Conservation (phyloP, 441 rosid species). For the Jatropha podagrica region DNA sequence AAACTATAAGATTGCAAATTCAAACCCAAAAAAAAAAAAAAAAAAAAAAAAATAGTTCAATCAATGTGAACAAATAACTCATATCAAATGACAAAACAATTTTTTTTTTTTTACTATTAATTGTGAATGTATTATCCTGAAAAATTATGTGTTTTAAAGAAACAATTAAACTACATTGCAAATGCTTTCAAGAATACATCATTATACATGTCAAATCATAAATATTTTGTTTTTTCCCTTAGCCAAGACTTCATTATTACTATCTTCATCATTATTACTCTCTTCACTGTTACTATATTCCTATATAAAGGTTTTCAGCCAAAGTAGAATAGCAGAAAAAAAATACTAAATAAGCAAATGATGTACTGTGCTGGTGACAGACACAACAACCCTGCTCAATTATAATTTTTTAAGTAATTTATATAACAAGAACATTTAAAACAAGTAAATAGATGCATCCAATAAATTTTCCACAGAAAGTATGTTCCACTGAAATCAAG, state of each 20-base stretch:
- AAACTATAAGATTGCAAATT: too few relatives aligned
- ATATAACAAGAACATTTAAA: not conserved
- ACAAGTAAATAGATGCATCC: not conserved
- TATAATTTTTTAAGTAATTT: not conserved
- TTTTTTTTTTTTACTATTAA: not conserved
- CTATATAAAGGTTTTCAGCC: not conserved
- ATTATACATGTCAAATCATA: not conserved
- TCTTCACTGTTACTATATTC: not conserved
- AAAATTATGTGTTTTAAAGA: not conserved
- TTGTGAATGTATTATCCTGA: not conserved
- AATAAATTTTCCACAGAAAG: not conserved
- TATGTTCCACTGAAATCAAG: not conserved
- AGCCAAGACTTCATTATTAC: conserved; percentile 1
- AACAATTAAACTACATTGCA: not conserved
- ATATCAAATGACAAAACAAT: not conserved
- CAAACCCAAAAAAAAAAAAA: too few relatives aligned
- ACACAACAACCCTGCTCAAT: not conserved
- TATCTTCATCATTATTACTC: conserved; percentile 6
- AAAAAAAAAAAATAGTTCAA: too few relatives aligned
- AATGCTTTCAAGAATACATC: not conserved
- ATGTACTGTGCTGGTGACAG: not conserved
- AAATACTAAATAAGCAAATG: not conserved
- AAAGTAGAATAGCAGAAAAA: not conserved
- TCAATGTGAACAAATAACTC: too few relatives aligned
- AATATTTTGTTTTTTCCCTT: not conserved